Evolutionary conservation across 768 basidiomycete genomes (phyloP).

Genomic region (Suillus subluteus): DNA sequence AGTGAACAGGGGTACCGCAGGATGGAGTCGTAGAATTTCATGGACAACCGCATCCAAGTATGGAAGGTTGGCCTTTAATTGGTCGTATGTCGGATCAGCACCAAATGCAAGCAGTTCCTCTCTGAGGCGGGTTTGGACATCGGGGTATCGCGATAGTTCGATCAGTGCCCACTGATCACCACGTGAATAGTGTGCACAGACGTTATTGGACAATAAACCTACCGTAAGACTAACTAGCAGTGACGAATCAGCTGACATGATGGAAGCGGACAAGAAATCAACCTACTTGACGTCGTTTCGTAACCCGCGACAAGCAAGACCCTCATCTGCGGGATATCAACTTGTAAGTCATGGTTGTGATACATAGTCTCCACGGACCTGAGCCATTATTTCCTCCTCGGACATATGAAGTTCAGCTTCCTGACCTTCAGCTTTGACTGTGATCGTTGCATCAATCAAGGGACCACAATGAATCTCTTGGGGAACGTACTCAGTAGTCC

Average conservation of each 20-base stretch:
- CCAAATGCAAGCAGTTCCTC: too few species aligned
- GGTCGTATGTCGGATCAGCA: too few species aligned
- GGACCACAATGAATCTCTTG: neutral
- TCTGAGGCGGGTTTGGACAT: too few species aligned
- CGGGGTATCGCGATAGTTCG: too few species aligned
- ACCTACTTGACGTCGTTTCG: conserved; percentile 48
- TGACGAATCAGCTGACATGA: neutral
- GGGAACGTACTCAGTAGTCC: conserved; percentile 37
- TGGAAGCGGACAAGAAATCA: neutral
- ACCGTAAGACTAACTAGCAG: conserved; percentile 13
- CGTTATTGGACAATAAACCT: neutral
- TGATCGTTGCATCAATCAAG: neutral
- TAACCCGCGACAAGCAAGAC: conserved; percentile 41
- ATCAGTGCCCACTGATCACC: too few species aligned
- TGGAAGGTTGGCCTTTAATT: too few species aligned
- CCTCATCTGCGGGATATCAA: conserved; percentile 8
- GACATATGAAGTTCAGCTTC: conserved; percentile 27
- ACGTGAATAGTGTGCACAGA: too few species aligned
- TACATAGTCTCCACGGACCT: too few species aligned
- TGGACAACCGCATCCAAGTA: too few species aligned
- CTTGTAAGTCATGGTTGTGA: too few species aligned
- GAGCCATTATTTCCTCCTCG: conserved; percentile 22
- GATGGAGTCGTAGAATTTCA: too few species aligned
- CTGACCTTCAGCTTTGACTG: conserved; percentile 40
- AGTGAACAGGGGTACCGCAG: too few species aligned